Conservation (phyloP, 345 rosid species). For the Noccaea bulbosa region DNA sequence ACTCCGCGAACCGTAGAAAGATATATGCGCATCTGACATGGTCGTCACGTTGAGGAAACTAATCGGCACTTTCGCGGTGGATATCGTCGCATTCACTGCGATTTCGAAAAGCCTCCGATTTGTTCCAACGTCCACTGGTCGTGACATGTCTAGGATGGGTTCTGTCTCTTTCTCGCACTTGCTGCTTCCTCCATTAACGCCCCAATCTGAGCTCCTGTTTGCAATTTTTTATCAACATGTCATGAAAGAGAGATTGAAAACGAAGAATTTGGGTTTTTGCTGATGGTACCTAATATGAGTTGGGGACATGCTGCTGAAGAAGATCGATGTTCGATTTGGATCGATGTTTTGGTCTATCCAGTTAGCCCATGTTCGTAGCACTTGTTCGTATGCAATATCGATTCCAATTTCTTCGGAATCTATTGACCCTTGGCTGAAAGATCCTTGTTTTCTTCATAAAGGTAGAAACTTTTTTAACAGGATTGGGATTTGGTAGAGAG, state of each 20-base stretch:
- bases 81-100: slow-evolving; percentile 53
- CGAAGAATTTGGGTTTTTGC: background rate
- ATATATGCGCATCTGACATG: slow-evolving; percentile 78
- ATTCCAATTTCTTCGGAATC: slow-evolving; percentile 61
- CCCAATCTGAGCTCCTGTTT: slow-evolving; percentile 74
- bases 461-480: background rate
- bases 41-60: slow-evolving; percentile 65
- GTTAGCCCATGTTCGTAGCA: slow-evolving; percentile 61
- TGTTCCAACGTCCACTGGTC: slow-evolving; percentile 59
- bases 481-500: slow-evolving; percentile 24
- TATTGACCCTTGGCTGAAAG: slow-evolving; percentile 56
- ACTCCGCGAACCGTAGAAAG: slow-evolving; percentile 47
- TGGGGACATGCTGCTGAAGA: slow-evolving; percentile 89
- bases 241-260: background rate
- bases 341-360: slow-evolving; percentile 78
- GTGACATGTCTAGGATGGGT: slow-evolving; percentile 54
- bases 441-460: slow-evolving; percentile 51
- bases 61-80: slow-evolving; percentile 50
- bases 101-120: slow-evolving; percentile 52
- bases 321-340: slow-evolving; percentile 58
- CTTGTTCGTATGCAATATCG: slow-evolving; percentile 54
- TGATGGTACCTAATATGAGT: slow-evolving; percentile 59
- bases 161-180: slow-evolving; percentile 67
- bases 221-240: background rate
- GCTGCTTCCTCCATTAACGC: slow-evolving; percentile 51